Conservation (phyloP, 176 grass and related monocot species). For the Rhynchospora tenuis region DNA sequence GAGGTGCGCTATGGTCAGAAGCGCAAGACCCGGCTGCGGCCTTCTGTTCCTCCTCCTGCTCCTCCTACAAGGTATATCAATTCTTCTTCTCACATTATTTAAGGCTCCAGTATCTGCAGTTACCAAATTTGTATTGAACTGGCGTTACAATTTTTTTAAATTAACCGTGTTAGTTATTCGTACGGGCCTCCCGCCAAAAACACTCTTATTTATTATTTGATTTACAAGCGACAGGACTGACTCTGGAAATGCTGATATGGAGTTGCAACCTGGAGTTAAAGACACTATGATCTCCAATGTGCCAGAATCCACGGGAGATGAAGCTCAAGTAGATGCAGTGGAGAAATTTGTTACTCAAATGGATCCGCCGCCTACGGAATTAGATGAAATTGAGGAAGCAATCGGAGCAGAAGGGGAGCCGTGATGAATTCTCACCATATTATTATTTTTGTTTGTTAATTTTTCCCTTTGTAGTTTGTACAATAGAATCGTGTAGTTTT, state of each 20-base stretch:
- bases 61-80: slow-evolving; percentile 19
- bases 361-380: background rate
- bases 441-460: background rate
- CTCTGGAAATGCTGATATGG: background rate
- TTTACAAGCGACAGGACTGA: background rate
- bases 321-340: slow-evolving; percentile 8
- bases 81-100: background rate
- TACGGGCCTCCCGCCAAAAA: background rate
- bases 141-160: background rate
- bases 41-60: background rate
- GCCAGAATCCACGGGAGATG: slow-evolving; percentile 17
- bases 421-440: background rate
- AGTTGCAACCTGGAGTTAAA: slow-evolving; percentile 16
- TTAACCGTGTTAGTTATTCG: background rate
- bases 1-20: background rate
- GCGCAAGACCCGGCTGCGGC: background rate
- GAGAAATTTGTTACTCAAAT: background rate
- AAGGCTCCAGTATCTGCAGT: background rate
- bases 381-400: background rate
- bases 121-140: too few relatives aligned
- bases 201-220: background rate
- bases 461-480: background rate
- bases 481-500: background rate
- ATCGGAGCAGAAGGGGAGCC: background rate
- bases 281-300: background rate